Evolutionary conservation across 129 eudicot species (phyloP).

Genomic region (Mikania micrantha): DNA sequence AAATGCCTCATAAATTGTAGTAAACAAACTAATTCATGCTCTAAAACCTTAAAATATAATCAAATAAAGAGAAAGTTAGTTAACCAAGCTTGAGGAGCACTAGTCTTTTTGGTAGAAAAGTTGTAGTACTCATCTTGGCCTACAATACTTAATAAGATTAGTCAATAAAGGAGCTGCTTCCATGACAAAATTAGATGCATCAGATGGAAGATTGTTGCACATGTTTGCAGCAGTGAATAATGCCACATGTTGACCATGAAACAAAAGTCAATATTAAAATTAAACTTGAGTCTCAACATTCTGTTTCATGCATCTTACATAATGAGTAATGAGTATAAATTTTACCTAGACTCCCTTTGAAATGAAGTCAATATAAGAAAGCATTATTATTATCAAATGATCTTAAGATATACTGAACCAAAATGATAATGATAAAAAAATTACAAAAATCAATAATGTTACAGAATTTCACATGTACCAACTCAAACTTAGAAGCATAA

Average conservation of each 20-base stretch:
- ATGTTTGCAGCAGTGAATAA: slow-evolving; percentile 94
- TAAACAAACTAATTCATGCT: too few relatives aligned
- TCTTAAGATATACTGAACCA: too few relatives aligned
- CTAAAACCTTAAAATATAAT: too few relatives aligned
- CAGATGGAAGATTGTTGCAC: slow-evolving; percentile 98
- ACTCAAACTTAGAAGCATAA: too few relatives aligned
- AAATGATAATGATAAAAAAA: too few relatives aligned
- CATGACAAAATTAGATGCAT: slow-evolving; percentile 96
- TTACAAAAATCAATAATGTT: too few relatives aligned
- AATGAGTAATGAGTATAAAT: not conserved
- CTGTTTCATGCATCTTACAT: not conserved
- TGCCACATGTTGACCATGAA: slow-evolving; percentile 65
- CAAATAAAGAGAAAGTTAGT: too few relatives aligned
- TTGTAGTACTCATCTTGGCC: too few relatives aligned
- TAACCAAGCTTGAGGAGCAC: too few relatives aligned
- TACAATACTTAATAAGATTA: slow-evolving; percentile 89
- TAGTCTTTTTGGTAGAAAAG: too few relatives aligned
- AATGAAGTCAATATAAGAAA: slow-evolving; percentile 87
- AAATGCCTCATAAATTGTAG: too few relatives aligned
- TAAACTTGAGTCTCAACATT: not conserved
- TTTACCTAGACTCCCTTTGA: slow-evolving; percentile 99
- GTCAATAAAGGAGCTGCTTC: slow-evolving; percentile 93
- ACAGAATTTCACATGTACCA: too few relatives aligned
- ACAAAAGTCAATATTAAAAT: not conserved
- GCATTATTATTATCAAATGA: slow-evolving; percentile 97